phyloP scores from a whole-genome alignment of 495 filamentous ascomycete genomes.

The Alectoria sarmentosa region DNA sequence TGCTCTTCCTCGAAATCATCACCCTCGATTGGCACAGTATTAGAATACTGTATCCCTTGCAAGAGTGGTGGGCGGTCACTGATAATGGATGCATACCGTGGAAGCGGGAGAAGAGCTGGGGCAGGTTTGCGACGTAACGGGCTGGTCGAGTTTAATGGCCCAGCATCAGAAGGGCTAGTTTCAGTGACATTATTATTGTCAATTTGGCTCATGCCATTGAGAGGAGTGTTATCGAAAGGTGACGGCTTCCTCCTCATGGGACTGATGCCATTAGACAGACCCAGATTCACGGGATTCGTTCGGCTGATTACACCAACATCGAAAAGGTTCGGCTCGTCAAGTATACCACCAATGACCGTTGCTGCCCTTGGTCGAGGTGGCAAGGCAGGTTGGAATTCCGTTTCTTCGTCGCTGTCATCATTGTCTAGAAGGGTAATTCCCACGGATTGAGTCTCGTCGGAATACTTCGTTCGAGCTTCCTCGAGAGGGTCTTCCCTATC shows the following conservation, averaged over 20 bases:
- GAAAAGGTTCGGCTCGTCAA: not conserved
- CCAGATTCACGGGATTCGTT: not conserved
- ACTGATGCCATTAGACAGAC: not conserved
- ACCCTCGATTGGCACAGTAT: conserved; percentile 5
- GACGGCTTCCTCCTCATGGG: conserved; percentile 1
- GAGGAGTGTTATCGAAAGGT: not conserved
- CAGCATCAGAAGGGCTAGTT: not conserved
- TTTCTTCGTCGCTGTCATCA: conserved; percentile 18
- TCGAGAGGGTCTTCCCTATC: conserved; percentile 27
- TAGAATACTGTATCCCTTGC: conserved; percentile 14
- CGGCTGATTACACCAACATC: not conserved
- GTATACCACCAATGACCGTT: not conserved
- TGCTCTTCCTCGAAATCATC: not conserved
- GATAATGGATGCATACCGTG: conserved; percentile 25
- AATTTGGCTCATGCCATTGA: not conserved
- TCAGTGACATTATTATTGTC: not conserved
- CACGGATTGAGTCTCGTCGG: conserved; percentile 14
- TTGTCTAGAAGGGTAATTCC: conserved; percentile 27
- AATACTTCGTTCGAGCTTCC: conserved; percentile 11
- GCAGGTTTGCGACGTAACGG: conserved; percentile 24
- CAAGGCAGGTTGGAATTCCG: conserved; percentile 18
- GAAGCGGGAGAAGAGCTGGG: conserved; percentile 19
- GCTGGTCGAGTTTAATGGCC: not conserved
- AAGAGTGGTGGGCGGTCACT: conserved; percentile 1
- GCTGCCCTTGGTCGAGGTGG: conserved; percentile 20